Evolutionary conservation across 495 filamentous ascomycete species (phyloP).

Genomic region (Viridothelium virens): DNA sequence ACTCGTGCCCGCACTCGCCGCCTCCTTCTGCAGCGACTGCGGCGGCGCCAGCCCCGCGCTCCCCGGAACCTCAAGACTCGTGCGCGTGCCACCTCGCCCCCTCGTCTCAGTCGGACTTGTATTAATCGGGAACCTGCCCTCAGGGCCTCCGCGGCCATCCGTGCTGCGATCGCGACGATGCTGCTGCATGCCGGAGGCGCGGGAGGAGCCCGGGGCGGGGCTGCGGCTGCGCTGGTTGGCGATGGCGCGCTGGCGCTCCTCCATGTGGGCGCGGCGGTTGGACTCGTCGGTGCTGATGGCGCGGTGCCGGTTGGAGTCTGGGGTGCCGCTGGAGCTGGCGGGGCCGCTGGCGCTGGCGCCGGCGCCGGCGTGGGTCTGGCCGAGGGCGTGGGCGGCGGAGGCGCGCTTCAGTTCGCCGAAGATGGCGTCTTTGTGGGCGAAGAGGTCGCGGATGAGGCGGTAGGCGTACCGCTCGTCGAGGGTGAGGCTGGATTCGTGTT

Average conservation of each 20-base stretch:
- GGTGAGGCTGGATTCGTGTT: slow-evolving; percentile 75
- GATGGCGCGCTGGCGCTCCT: slow-evolving; percentile 80
- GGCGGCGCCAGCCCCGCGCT: slow-evolving; percentile 17
- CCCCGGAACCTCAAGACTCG: slow-evolving; percentile 53
- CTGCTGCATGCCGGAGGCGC: neutral
- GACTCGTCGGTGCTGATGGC: slow-evolving; percentile 95
- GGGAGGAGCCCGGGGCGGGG: slow-evolving; percentile 42
- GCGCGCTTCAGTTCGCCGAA: slow-evolving; percentile 95
- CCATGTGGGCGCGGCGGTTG: slow-evolving; percentile 86
- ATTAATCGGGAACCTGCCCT: slow-evolving; percentile 74
- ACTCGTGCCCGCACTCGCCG: neutral
- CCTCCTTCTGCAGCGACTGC: slow-evolving; percentile 22
- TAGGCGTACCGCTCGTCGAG: slow-evolving; percentile 93
- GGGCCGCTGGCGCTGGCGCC: slow-evolving; percentile 37
- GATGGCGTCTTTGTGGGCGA: slow-evolving; percentile 86
- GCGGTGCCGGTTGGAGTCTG: slow-evolving; percentile 33
- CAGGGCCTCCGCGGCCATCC: slow-evolving; percentile 47
- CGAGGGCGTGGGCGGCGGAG: slow-evolving; percentile 41
- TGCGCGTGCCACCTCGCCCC: slow-evolving; percentile 39
- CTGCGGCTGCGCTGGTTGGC: slow-evolving; percentile 58
- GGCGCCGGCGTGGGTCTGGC: slow-evolving; percentile 45
- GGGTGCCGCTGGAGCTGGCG: slow-evolving; percentile 81
- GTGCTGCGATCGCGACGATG: slow-evolving; percentile 53
- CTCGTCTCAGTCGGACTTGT: slow-evolving; percentile 47
- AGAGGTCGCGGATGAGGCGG: slow-evolving; percentile 86